Evolutionary conservation across 768 basidiomycete species (phyloP).

Genomic region (Porphyrellus cyaneotinctus): DNA sequence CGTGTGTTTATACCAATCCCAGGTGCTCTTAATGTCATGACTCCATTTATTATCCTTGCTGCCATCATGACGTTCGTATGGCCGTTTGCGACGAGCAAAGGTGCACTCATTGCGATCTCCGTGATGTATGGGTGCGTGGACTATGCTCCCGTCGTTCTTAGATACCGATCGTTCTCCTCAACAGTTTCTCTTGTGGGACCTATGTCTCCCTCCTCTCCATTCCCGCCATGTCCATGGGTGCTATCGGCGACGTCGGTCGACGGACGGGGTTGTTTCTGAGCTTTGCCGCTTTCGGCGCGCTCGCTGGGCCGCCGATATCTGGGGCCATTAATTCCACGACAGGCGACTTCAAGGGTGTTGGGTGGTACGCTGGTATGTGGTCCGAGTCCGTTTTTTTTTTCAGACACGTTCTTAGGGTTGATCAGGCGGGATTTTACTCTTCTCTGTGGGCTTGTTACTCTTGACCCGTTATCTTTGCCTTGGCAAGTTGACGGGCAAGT

Average conservation of each 20-base stretch:
- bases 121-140: conserved; percentile 59
- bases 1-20: not conserved
- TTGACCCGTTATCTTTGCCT: conserved; percentile 40
- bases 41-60: conserved; percentile 53
- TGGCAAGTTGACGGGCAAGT: conserved; percentile 38
- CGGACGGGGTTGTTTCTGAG: conserved; percentile 63
- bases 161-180: not conserved
- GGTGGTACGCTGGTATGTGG: conserved; percentile 40
- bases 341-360: conserved; percentile 37
- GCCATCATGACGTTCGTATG: conserved; percentile 62
- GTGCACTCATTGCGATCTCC: conserved; percentile 47
- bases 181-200: conserved; percentile 57
- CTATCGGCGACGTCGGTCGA: conserved; percentile 56
- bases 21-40: conserved; percentile 70
- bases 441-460: conserved; percentile 41
- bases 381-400: not conserved
- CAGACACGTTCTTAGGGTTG: not conserved
- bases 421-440: conserved; percentile 37
- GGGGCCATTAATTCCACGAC: conserved; percentile 59
- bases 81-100: conserved; percentile 54
- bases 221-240: conserved; percentile 61
- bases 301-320: conserved; percentile 70
- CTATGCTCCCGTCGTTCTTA: rapidly evolving
- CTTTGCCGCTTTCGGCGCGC: conserved; percentile 55
- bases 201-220: conserved; percentile 54